Percentiles rank a stretch among this genome's conserved stretches.
These are phyloP conservation scores for Aureobasidium subglaciale DNA, from an alignment of 2,329 filamentous ascomycete species.

Conservation along the genomic window DNA sequence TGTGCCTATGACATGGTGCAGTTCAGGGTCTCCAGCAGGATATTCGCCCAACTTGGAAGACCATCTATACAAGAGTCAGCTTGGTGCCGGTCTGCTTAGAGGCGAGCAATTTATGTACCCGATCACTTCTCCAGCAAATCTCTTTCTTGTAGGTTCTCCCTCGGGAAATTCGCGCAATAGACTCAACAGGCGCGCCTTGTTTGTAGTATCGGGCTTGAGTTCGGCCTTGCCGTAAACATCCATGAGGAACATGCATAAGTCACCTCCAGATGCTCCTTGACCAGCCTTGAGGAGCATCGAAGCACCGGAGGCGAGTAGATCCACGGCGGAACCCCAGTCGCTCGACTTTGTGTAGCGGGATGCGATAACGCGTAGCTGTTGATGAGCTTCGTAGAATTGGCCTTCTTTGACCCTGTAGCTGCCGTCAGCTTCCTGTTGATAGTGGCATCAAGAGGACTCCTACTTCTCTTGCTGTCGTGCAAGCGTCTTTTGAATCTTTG, in stretches of 20 bases:
- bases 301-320: conserved; percentile 78
- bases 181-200: conserved; percentile 67
- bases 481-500: conserved; percentile 64
- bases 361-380: conserved; percentile 92
- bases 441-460: background rate
- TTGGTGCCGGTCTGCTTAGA: background rate
- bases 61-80: conserved; percentile 50
- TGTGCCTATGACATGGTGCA: conserved; percentile 85
- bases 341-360: conserved; percentile 84
- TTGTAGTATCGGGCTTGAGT: conserved; percentile 65
- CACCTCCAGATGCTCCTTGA: conserved; percentile 89
- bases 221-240: conserved; percentile 88
- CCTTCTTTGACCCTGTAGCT: conserved; percentile 72
- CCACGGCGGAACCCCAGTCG: conserved; percentile 78
- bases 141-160: conserved; percentile 85
- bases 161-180: conserved; percentile 72
- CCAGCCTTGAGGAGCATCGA: conserved; percentile 80
- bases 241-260: conserved; percentile 77
- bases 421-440: conserved; percentile 18
- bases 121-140: conserved; percentile 81
- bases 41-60: conserved; percentile 77
- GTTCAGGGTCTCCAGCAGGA: conserved; percentile 84
- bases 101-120: conserved; percentile 48
- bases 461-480: conserved; percentile 72
- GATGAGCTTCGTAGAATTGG: conserved; percentile 95